Base-by-base conservation (phyloP, 2,329 filamentous ascomycete genomes). In the Helicocarpus griseus region DNA sequence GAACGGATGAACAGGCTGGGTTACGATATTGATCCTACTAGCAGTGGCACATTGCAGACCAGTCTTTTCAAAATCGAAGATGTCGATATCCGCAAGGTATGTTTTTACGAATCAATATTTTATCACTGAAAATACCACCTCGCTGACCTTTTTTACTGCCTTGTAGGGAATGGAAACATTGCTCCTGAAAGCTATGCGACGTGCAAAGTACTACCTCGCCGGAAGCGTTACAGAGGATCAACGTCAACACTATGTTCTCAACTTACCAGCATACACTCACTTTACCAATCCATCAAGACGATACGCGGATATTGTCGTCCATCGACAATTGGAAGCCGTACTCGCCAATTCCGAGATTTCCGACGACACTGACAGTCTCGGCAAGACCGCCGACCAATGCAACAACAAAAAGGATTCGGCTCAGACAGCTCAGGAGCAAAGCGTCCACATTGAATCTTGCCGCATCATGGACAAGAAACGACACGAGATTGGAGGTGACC, bases 321-420 rank as follows among this genome's bases (percentile, higher is more conserved):
- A 98, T 69, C 89, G 93, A 52, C 93, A 98, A 71, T 78, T 98
- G 24, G 90, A 97, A 65, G 80, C 87, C 54, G 82, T 89, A 48
- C 78, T 98, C 35, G 93, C 89, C 0, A 81, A 89, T 50, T 87
- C 87, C 45, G 89, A 96, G 63, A 96, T 93, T 68, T 83, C 75
- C 4, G 93, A 98, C 59, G 93, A 98, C 56, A 70, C 93, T 54
- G 93, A 98, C 65, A 84, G 77, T 52, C 76, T 98, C 39, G 83
- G 83, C 62, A 98, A 97, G 81, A 95, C 87, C 48, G 87, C 90
- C 7, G 93, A 98, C 70, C 82, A 88, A 60, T 95, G 89, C 78
- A 98, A 98, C 75, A 95, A 87, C 65, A 98, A 97, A 83, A 98
- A 97, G 71, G 93, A 98, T 67, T 97, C 90, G 11, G 89, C 93